Evolutionary conservation across 1,139 yeast species (phyloP), one percentile per base, ranked within the genome.

Genomic region (Candida neerlandica): DNA sequence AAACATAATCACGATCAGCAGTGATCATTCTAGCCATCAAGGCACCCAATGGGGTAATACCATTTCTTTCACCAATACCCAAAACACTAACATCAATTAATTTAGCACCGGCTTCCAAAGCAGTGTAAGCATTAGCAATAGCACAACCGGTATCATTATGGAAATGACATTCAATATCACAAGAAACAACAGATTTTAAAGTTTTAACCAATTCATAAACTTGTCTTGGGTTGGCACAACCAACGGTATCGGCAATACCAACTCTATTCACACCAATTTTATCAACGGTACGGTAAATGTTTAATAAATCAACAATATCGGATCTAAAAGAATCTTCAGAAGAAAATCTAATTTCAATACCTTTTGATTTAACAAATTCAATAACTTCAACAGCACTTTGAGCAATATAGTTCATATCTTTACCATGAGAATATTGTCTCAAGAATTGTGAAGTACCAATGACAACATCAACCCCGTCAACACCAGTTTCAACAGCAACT

Each of bases 141-240:
- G 99, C 98, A 78, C 98, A 92, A 53, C 99, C 99, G 41, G 99
- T 94, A 71, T 94, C 99, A 69, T 94, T 90, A 78, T 94, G 99
- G 90, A 94, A 94, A 74, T 94, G 99, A 70, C 97, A 90, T 75
- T 94, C 99, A 63, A 94, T 92, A 69, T 94, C 98, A 78, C 99
- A 94, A 41, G 92, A 86, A 46, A 94, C 98, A 48, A 92, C 97
- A 11, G 92, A 84, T 75, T 86, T 89, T 69, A 94, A 84, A 41
- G 98, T 94, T 69, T 95, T 85, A 57, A 94, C 96, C 64, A 94
- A 83, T 75, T 94, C 98, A 71, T 92, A 94, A 51, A 94, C 99
- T 75, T 94, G 98, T 78, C 99, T 86, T 65, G 99, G 99, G 78
- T 92, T 94, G 55, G 99, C 99, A 70, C 98, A 89, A 45, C 99